These are phyloP conservation scores for Bremia lactucae DNA, from an alignment of 352 stramenopile species.

Conservation along the genomic window DNA sequence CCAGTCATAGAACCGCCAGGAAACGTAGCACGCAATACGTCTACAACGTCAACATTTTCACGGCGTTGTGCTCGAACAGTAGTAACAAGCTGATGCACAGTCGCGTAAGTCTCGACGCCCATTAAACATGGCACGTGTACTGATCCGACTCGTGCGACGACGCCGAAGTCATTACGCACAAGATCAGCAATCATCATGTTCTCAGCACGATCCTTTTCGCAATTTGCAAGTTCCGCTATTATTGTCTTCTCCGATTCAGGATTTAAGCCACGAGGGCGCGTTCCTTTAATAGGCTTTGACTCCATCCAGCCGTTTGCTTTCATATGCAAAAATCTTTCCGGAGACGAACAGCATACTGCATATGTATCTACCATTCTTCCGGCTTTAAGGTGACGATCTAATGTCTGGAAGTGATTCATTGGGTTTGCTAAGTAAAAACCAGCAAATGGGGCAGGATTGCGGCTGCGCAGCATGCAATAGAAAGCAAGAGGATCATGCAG, in stretches of 20 bases:
- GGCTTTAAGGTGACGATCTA: background rate
- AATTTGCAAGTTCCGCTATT: constrained; percentile 61
- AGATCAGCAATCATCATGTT: constrained; percentile 99
- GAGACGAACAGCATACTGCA: constrained; percentile 92
- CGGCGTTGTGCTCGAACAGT: constrained; percentile 83
- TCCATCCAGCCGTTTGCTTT: constrained; percentile 75
- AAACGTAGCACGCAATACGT: constrained; percentile 92
- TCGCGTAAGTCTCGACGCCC: constrained; percentile 92
- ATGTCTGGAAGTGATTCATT: constrained; percentile 14
- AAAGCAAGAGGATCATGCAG: constrained; percentile 54
- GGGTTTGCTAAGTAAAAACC: constrained; percentile 84
- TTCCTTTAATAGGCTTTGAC: constrained; percentile 97
- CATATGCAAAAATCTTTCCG: constrained; percentile 90
- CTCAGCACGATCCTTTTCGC: constrained; percentile 91
- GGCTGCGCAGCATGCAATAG: constrained; percentile 84
- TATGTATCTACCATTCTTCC: constrained; percentile 36
- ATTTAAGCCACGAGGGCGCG: constrained; percentile 44
- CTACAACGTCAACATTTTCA: constrained; percentile 53
- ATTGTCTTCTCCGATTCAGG: constrained; percentile 48
- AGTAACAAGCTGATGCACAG: constrained; percentile 96
- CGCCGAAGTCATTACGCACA: constrained; percentile 91
- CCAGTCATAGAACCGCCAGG: constrained; percentile 97
- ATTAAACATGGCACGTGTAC: constrained; percentile 91
- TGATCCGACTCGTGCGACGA: constrained; percentile 86
- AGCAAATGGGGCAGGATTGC: constrained; percentile 93